Percentiles rank a stretch among this genome's conserved stretches.
phyloP scores from a whole-genome alignment of 441 rosid genomes.

The Eruca vesicaria region DNA sequence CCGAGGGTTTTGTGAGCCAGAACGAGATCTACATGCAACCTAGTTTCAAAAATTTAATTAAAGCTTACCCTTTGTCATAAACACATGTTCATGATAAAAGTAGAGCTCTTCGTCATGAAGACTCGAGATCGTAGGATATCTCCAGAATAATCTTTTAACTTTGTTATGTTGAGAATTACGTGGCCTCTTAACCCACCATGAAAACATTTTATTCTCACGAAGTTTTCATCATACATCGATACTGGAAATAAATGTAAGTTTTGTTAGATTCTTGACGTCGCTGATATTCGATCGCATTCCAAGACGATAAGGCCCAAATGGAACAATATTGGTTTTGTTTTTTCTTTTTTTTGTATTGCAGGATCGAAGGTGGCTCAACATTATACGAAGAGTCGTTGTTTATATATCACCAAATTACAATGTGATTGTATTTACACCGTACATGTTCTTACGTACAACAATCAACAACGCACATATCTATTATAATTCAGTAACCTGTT shows the following conservation, averaged over 20 bases:
- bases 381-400: slow-evolving; percentile 14
- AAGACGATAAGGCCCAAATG: slow-evolving; percentile 18
- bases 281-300: slow-evolving; percentile 27
- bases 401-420: not conserved
- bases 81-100: not conserved
- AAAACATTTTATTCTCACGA: not conserved
- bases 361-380: slow-evolving; percentile 7
- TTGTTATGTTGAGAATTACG: slow-evolving; percentile 11
- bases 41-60: not conserved
- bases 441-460: not conserved
- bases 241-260: slow-evolving; percentile 5
- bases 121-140: slow-evolving; percentile 25
- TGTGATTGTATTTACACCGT: slow-evolving; percentile 6
- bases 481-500: not conserved
- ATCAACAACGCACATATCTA: not conserved
- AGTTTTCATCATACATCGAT: slow-evolving; percentile 3
- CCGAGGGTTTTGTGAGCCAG: not conserved
- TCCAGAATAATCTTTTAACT: slow-evolving; percentile 13
- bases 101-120: not conserved
- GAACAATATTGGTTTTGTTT: not conserved
- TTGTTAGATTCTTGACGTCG: slow-evolving; percentile 14
- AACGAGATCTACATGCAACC: not conserved
- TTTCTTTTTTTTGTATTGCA: not conserved
- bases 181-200: slow-evolving; percentile 19
- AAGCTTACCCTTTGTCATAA: not conserved